Evolutionary conservation across 202 grass and related monocot genomes (phyloP), one percentile per base, ranked within the genome.

Genomic region (Setaria italica): DNA sequence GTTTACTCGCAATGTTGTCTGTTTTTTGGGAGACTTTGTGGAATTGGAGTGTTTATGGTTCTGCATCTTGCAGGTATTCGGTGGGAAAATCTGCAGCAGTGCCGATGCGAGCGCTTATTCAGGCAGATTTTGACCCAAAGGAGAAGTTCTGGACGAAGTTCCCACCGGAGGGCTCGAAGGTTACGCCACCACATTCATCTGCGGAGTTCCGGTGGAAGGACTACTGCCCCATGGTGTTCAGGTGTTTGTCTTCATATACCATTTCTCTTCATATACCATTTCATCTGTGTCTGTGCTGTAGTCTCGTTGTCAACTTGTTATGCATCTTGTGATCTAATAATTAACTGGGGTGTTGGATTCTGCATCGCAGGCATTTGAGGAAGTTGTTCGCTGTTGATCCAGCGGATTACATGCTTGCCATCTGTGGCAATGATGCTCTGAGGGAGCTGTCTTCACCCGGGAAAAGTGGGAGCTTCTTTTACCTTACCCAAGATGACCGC

Each of bases 391-490:
- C 90, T 49, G 87, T 97, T 13, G 97, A 99, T 94, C 94, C 87
- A 43, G 97, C 97, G 0, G 97, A 99, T 97, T 99, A 99, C 86
- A 99, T 99, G 97, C 60, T 99, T 0, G 97, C 92, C 0, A 99
- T 99, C 55, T 99, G 94, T 29, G 94, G 97, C 76, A 91, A 97
- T 86, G 97, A 94, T 89, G 90, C 90, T 70, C 69, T 99, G 46
- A 92, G 94, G 66, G 97, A 99, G 78, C 77, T 99, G 13, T 99
- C 97, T 71, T 99, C 97, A 12, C 97, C 97, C 78, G 97, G 97
- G 20, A 99, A 99, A 80, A 99, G 94, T 37, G 97, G 94, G 16
- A 99, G 97, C 62, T 92, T 99, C 90, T 99, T 99, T 77, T 99
- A 99, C 83, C 94, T 97, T n/a, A 99, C 97, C 20, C 92, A 99